phyloP scores from a whole-genome alignment of 2,329 filamentous ascomycete species.

The Stenocarpella maydis region DNA sequence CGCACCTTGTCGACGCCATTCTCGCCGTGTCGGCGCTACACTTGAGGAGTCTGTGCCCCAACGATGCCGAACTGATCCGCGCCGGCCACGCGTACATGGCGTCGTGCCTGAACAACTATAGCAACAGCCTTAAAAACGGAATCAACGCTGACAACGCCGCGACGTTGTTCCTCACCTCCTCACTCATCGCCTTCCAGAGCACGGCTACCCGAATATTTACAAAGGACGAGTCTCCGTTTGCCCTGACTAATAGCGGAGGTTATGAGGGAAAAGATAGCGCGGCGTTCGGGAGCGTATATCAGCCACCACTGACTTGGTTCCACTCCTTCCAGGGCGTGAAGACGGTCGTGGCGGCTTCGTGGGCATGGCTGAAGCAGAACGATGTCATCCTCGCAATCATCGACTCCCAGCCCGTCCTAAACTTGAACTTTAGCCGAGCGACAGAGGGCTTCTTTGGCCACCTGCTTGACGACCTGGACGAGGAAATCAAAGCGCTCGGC shows the following conservation, averaged over 20 bases:
- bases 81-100: slow-evolving; percentile 73
- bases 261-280: slow-evolving; percentile 30
- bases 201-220: slow-evolving; percentile 69
- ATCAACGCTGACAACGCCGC: slow-evolving; percentile 68
- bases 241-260: slow-evolving; percentile 44
- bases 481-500: slow-evolving; percentile 55
- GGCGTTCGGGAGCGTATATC: slow-evolving; percentile 53
- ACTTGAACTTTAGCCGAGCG: slow-evolving; percentile 64
- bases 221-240: slow-evolving; percentile 56
- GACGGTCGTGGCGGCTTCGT: slow-evolving; percentile 69
- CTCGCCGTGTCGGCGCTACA: slow-evolving; percentile 71
- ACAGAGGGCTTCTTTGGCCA: slow-evolving; percentile 67
- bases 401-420: slow-evolving; percentile 69
- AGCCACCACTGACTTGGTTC: slow-evolving; percentile 70
- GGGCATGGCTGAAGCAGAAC: slow-evolving; percentile 69
- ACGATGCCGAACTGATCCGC: slow-evolving; percentile 67
- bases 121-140: slow-evolving; percentile 62
- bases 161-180: slow-evolving; percentile 68
- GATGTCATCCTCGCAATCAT: slow-evolving; percentile 67
- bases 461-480: slow-evolving; percentile 64
- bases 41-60: slow-evolving; percentile 62
- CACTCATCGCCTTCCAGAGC: slow-evolving; percentile 73
- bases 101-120: slow-evolving; percentile 68
- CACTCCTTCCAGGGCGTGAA: slow-evolving; percentile 74
- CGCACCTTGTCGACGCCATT: slow-evolving; percentile 69